Conservation (phyloP, 129 eudicot genomes). For the Rutidosis leptorrhynchoides region DNA sequence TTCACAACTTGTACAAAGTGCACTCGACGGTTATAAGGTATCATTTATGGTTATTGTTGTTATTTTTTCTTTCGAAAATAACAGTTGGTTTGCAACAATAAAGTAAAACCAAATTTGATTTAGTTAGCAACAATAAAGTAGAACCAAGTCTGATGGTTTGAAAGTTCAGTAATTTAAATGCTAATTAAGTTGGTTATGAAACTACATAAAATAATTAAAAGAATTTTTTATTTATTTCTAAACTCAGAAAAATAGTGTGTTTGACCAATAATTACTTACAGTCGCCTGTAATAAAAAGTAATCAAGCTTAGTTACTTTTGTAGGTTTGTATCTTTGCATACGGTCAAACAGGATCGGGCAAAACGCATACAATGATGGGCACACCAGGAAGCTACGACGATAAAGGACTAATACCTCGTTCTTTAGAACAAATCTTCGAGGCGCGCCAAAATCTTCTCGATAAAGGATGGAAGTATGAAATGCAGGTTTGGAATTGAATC, state of each 20-base stretch:
- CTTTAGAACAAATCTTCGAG: constrained; percentile 87
- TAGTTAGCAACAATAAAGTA: too few species aligned
- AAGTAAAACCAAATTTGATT: too few species aligned
- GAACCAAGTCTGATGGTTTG: too few species aligned
- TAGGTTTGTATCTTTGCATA: constrained; percentile 98
- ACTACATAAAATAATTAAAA: too few species aligned
- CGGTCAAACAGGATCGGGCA: constrained; percentile 99
- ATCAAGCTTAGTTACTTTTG: background rate
- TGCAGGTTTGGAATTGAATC: constrained; percentile 62
- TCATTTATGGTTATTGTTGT: background rate
- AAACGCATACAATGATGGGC: constrained; percentile 99
- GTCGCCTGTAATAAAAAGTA: background rate
- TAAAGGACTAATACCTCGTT: constrained; percentile 89
- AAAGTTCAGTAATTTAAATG: too few species aligned
- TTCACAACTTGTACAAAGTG: constrained; percentile 97
- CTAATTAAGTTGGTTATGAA: too few species aligned
- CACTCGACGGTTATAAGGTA: constrained; percentile 99
- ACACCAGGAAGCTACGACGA: constrained; percentile 63
- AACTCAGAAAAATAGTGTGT: too few species aligned
- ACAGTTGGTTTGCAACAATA: too few species aligned
- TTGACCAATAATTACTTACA: too few species aligned
- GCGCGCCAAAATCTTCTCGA: constrained; percentile 66
- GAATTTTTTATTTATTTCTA: too few species aligned
- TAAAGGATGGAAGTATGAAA: constrained; percentile 96
- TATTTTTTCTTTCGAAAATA: too few species aligned